phyloP scores from a whole-genome alignment of 1,139 yeast species.

The Blastobotrys indianensis region DNA sequence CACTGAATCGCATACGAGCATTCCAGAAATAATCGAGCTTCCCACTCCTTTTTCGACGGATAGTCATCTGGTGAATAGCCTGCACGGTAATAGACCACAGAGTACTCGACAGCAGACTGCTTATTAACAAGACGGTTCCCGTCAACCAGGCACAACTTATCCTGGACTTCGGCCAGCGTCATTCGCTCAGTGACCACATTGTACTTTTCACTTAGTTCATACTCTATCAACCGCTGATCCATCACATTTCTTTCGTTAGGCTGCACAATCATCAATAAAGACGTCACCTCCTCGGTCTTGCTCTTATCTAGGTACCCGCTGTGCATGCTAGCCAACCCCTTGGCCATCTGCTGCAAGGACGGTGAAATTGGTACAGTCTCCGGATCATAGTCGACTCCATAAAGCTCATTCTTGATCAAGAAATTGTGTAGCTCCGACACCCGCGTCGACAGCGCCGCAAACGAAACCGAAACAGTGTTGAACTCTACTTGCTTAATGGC shows the following conservation, averaged over 20 bases:
- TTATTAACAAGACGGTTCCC: slow-evolving; percentile 40
- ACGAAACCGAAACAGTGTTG: slow-evolving; percentile 91
- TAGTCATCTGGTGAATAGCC: slow-evolving; percentile 84
- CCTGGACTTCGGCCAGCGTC: slow-evolving; percentile 55
- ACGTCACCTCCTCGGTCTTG: slow-evolving; percentile 34
- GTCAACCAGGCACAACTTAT: slow-evolving; percentile 34
- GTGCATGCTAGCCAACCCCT: slow-evolving; percentile 66
- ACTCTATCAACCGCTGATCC: slow-evolving; percentile 85
- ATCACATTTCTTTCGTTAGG: slow-evolving; percentile 81
- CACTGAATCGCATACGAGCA: slow-evolving; percentile 78
- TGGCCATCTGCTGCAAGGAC: slow-evolving; percentile 56
- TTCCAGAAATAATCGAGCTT: slow-evolving; percentile 65
- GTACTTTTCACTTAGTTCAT: slow-evolving; percentile 51
- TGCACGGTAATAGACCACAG: slow-evolving; percentile 84
- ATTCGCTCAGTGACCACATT: slow-evolving; percentile 59
- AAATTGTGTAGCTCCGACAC: slow-evolving; percentile 70
- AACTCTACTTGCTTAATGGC: slow-evolving; percentile 87
- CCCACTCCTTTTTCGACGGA: slow-evolving; percentile 61
- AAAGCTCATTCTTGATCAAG: slow-evolving; percentile 29
- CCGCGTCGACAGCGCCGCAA: slow-evolving; percentile 82
- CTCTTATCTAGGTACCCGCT: slow-evolving; percentile 39
- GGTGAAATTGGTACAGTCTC: slow-evolving; percentile 60
- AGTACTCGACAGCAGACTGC: slow-evolving; percentile 60
- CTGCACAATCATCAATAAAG: slow-evolving; percentile 78
- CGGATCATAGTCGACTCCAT: slow-evolving; percentile 30